Evolutionary conservation across 768 basidiomycete species (phyloP), one percentile per base, ranked within the genome.

Genomic region (Leccinum variicolor): DNA sequence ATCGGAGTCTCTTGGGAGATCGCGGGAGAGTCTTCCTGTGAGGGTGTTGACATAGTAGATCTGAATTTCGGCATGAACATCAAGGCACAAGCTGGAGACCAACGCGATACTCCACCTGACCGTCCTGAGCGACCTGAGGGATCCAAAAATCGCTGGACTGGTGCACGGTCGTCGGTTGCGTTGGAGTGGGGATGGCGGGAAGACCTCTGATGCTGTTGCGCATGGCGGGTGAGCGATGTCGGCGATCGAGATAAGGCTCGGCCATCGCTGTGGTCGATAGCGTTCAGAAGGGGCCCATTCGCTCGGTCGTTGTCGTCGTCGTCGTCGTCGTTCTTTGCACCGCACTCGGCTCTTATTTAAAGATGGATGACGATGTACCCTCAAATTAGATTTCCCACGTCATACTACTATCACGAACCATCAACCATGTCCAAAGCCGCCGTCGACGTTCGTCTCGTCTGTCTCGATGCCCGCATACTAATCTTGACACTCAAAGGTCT

Each of bases 1-100:
- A 39, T 87, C 86, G 6, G 78, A 67, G 67, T 91, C 90, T 50
- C 76, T 77, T 15, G 94, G 94, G 17, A 95, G 75, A 66, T 97
- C 92, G 63, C 86, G 82, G 19, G 93, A 85, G 25, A 82, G 84
- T 66, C 87, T 81, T 23, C 90, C 90, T 0, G 90, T 92, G 64
- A 88, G 75, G 3, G 92, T 92, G 67, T 98, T 98, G 62, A 89
- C 84, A 75, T 97, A 98, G 76, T 86, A 95, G 67, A 98, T 93
- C 94, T 97, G 54, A 14, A 14, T 34, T 59, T 26, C 31, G 31
- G 21, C 29, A 9, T 25, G 21, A n/a, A 28, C 5, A n/a, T 48
- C 52, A 50, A 10, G 15, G 29, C 36, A 33, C 25, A 64, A 52
- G 29, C 9, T 45, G 10, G 17, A 21, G 23, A 31, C 4, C 41